These are phyloP conservation scores for Mortierella sp. DNA, from an alignment of 371 early-diverging fungal species.

Conservation along the genomic window DNA sequence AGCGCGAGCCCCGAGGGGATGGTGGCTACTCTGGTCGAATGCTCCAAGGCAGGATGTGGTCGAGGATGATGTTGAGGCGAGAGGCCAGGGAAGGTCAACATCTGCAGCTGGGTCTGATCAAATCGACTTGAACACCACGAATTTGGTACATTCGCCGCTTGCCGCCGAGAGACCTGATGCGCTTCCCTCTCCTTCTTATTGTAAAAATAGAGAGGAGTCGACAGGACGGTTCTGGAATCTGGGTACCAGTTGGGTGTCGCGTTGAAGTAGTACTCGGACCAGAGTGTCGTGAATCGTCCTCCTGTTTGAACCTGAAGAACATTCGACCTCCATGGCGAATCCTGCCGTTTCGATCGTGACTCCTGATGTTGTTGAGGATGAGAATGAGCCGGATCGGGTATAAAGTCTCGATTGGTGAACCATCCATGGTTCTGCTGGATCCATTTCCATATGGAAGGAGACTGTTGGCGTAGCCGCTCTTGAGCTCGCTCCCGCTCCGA, in stretches of 20 bases:
- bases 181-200: not conserved
- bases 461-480: constrained; percentile 34
- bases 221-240: constrained; percentile 26
- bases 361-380: not conserved
- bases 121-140: constrained; percentile 32
- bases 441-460: constrained; percentile 59
- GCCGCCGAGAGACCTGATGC: not conserved
- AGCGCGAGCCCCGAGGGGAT: constrained; percentile 43
- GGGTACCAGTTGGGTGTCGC: constrained; percentile 23
- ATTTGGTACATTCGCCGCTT: not conserved
- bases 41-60: not conserved
- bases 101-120: constrained; percentile 18
- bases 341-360: too few relatives aligned
- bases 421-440: constrained; percentile 41
- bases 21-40: not conserved
- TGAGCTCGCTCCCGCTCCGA: constrained; percentile 53
- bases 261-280: constrained; percentile 53
- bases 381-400: not conserved
- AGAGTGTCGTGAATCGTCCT: constrained; percentile 33
- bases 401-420: constrained; percentile 42
- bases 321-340: constrained; percentile 22
- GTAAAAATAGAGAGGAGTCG: not conserved
- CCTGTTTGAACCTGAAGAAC: constrained; percentile 48
- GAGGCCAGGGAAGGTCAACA: constrained; percentile 26
- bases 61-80: not conserved